Evolutionary conservation across 495 filamentous ascomycete genomes (phyloP), one percentile per base, ranked within the genome.

Genomic region (Hypoxylon rickii): DNA sequence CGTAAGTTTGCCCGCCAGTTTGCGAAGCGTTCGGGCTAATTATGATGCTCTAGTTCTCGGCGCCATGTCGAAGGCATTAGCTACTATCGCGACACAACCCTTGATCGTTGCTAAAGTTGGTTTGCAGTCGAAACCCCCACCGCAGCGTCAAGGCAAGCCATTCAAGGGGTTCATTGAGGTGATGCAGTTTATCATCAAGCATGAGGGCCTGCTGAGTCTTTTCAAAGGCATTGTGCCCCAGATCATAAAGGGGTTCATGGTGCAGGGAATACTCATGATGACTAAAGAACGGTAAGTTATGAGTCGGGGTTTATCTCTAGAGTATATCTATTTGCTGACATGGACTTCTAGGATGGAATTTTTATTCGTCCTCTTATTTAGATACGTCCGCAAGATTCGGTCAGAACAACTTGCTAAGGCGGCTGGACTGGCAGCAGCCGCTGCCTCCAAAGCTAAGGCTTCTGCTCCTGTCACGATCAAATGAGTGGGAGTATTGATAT

Each of bases 231-330:
- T 99, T 67, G 93, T 86, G 0, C 94, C 94, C 0, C 94, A 99
- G 69, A 86, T 99, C 42, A 64, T 88, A 39, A 99, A 99, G 73
- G 94, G 95, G 13, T 74, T 99, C 37, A 63, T 97, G 38, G 94
- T 99, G 3, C 94, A 99, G 66, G 94, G 94, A 45, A 76, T 97
- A 41, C 76, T 99, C 18, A 99, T 99, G 94, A 99, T 97, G 94
- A 96, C 90, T 3, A 99, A 99, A 76, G 95, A 99, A 73, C 83
- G 91, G 91, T 95, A 81, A 55, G 83, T 71, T 22, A 15, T 3
- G 21, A 26, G 20, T 29, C 26, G 44, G 34, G 12, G 13, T 24
- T 21, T 46, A 40, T 16, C n/a, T 22, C 11, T 0, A 36, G 10
- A 43, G 31, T 26, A 8, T 3, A 18, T 18, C 22, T 34, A 41